These are phyloP conservation scores for Boletus reticulatus DNA, from an alignment of 768 basidiomycete genomes.

Conservation along the genomic window DNA sequence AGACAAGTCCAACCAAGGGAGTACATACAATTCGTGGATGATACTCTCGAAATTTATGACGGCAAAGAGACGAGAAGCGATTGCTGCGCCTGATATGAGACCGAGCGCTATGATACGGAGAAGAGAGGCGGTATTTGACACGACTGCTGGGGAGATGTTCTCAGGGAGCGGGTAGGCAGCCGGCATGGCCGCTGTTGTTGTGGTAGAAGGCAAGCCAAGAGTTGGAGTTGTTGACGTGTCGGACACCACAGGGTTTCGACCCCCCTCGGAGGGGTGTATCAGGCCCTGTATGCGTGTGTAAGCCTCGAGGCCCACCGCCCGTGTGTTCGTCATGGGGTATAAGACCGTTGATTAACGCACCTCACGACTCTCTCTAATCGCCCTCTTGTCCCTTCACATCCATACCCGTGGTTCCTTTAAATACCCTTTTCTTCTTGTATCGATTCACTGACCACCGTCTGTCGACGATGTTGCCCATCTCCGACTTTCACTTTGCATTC, in stretches of 20 bases:
- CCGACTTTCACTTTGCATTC: constrained; percentile 54
- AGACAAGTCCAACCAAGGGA: not conserved
- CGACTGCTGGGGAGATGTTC: constrained; percentile 65
- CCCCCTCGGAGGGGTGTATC: constrained; percentile 13
- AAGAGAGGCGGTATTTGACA: constrained; percentile 86
- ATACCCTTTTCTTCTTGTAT: constrained; percentile 18
- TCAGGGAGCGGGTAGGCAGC: constrained; percentile 72
- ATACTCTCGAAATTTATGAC: constrained; percentile 99
- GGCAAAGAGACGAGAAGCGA: constrained; percentile 94
- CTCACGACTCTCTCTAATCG: constrained; percentile 18
- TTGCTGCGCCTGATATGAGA: constrained; percentile 91
- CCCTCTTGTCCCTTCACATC: constrained; percentile 7
- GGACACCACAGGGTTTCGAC: not conserved
- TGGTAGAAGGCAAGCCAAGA: not conserved
- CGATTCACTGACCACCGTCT: not conserved
- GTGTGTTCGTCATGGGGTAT: constrained; percentile 29
- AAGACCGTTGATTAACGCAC: constrained; percentile 28
- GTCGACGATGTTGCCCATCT: constrained; percentile 44
- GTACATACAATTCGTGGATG: constrained; percentile 95
- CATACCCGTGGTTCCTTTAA: constrained; percentile 17
- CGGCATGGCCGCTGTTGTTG: constrained; percentile 53
- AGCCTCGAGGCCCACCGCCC: constrained; percentile 33
- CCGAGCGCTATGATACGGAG: constrained; percentile 87
- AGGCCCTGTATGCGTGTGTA: constrained; percentile 21
- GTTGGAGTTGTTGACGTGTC: constrained; percentile 24